A percentile compares a stretch with the other conserved stretches of the same genome.
Conservation (phyloP, 2,329 filamentous ascomycete genomes). For the Lecanicillium sp. region DNA sequence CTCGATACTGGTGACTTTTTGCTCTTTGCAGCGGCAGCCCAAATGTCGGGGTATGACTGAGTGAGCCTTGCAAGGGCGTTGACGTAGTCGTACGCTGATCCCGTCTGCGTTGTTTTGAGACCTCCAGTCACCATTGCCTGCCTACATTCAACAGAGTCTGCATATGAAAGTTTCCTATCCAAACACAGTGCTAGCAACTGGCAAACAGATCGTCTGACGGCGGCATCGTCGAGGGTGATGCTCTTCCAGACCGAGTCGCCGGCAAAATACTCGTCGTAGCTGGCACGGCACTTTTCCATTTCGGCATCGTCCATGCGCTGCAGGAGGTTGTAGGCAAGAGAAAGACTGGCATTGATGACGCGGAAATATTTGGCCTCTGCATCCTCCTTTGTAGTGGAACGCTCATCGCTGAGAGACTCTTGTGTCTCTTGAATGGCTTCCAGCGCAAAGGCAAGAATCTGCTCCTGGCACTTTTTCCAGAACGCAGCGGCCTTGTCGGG, state of each 20-base stretch:
- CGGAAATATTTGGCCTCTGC: constrained; percentile 77
- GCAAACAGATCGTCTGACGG: constrained; percentile 42
- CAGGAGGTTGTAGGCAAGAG: constrained; percentile 45
- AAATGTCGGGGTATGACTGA: constrained; percentile 55
- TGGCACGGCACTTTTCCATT: constrained; percentile 47
- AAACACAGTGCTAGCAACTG: constrained; percentile 43
- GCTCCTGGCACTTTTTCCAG: constrained; percentile 71
- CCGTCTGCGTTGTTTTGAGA: constrained; percentile 61
- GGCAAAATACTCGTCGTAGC: constrained; percentile 59
- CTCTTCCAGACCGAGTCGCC: constrained; percentile 60
- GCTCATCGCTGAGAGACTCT: constrained; percentile 79
- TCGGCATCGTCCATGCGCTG: constrained; percentile 41
- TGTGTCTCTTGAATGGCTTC: constrained; percentile 74
- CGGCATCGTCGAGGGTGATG: constrained; percentile 52
- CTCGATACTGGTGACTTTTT: constrained; percentile 47
- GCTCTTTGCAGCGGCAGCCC: constrained; percentile 50
- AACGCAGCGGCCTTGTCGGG: constrained; percentile 71
- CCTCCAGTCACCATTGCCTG: constrained; percentile 62
- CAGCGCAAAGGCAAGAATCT: constrained; percentile 74
- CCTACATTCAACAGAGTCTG: constrained; percentile 42
- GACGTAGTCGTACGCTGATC: constrained; percentile 66
- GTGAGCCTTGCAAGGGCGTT: constrained; percentile 61
- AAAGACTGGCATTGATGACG: constrained; percentile 52
- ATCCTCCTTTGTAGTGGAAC: constrained; percentile 76
- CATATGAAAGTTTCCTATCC: constrained; percentile 37